A percentile compares a stretch with the other conserved stretches of the same genome.
These are phyloP conservation scores for Pleurotus djamor DNA, from an alignment of 768 basidiomycete genomes.

Conservation along the genomic window DNA sequence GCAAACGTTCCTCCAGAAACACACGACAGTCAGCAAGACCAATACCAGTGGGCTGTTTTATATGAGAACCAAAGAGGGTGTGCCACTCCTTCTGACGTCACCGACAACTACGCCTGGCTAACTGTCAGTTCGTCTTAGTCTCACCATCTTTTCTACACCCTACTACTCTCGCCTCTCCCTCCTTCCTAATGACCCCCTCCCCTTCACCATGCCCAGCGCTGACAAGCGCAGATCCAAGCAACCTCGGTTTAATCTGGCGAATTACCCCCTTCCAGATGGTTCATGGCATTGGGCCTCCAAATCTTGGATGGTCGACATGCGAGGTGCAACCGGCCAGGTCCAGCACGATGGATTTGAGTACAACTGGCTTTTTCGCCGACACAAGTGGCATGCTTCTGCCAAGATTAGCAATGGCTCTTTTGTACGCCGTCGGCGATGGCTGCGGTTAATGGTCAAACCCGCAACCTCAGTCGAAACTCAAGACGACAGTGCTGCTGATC, in stretches of 20 bases:
- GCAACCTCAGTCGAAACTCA: constrained; percentile 25
- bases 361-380: constrained; percentile 71
- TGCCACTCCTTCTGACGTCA: constrained; percentile 4
- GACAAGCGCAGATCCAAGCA: constrained; percentile 39
- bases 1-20: not conserved
- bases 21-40: constrained; percentile 26
- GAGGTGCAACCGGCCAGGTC: constrained; percentile 67
- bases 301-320: constrained; percentile 89
- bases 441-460: constrained; percentile 81
- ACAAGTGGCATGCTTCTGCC: constrained; percentile 63
- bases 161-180: constrained; percentile 72
- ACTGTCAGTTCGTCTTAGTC: constrained; percentile 20
- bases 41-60: constrained; percentile 74
- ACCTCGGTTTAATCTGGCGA: constrained; percentile 52
- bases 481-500: not conserved
- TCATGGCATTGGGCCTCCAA: constrained; percentile 81
- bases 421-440: constrained; percentile 81
- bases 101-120: not conserved
- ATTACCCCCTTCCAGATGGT: constrained; percentile 77
- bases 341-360: constrained; percentile 87
- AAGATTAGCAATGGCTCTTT: constrained; percentile 68
- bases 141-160: constrained; percentile 70
- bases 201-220: constrained; percentile 63
- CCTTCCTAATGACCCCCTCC: constrained; percentile 68
- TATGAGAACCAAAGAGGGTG: constrained; percentile 88